Percentiles rank a stretch among this genome's conserved stretches.
phyloP scores from a whole-genome alignment of 2,329 filamentous ascomycete species.

The Penicillium verrucosum region DNA sequence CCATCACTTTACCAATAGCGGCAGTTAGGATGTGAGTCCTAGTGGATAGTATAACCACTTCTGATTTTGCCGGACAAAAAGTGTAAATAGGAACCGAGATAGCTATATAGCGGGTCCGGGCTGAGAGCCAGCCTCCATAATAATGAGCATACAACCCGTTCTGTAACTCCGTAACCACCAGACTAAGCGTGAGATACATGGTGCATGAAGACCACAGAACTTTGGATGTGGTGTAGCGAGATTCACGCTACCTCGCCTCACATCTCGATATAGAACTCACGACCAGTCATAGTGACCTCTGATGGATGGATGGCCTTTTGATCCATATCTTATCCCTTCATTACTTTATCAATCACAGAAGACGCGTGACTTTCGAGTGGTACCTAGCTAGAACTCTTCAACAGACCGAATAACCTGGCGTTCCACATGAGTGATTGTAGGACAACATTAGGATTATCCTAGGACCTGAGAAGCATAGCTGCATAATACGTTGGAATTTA shows the following conservation, averaged over 20 bases:
- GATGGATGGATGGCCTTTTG: background rate
- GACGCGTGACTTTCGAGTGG: background rate
- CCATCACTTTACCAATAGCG: too few relatives aligned
- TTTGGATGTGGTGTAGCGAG: background rate
- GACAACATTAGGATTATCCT: background rate
- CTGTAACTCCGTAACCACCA: background rate
- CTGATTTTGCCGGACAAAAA: background rate
- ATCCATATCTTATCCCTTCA: too few relatives aligned
- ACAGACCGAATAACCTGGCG: background rate
- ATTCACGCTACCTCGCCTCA: background rate
- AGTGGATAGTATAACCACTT: background rate
- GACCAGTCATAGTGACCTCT: background rate
- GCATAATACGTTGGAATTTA: background rate
- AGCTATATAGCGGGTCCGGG: background rate
- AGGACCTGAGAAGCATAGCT: background rate
- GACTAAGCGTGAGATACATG: background rate
- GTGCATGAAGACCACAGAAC: background rate
- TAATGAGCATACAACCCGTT: background rate
- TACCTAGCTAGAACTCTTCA: too few relatives aligned
- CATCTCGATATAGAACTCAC: background rate
- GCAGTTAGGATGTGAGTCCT: background rate
- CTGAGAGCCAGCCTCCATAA: background rate
- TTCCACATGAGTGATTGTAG: background rate
- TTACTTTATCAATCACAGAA: background rate
- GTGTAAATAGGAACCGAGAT: background rate